phyloP scores from a whole-genome alignment of 306 rosid genomes.

The Crotalaria pallida region DNA sequence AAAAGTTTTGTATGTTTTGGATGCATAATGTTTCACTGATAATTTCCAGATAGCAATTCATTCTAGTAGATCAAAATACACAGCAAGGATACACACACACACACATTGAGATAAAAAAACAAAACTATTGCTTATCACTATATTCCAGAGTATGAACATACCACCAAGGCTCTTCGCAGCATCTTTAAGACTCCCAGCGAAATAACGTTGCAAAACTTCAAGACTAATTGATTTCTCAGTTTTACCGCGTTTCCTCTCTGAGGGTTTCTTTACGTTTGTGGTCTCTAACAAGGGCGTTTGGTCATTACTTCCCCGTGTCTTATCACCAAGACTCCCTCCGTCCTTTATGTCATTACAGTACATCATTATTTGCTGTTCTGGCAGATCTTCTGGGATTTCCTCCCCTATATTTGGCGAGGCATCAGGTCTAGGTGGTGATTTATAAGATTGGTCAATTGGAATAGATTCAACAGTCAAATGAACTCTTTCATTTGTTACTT shows the following conservation, averaged over 20 bases:
- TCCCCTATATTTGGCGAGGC: conserved; percentile 40
- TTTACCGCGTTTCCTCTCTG: conserved; percentile 83
- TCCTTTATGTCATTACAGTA: conserved; percentile 26
- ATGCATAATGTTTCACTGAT: neutral
- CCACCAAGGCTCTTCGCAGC: conserved; percentile 99
- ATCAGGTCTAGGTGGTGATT: conserved; percentile 35
- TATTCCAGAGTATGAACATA: conserved; percentile 27
- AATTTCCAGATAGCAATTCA: neutral
- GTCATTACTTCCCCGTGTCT: conserved; percentile 31
- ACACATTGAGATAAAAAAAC: neutral
- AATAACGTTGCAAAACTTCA: conserved; percentile 81
- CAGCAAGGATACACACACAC: neutral
- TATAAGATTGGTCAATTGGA: conserved; percentile 27
- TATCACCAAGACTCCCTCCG: conserved; percentile 27
- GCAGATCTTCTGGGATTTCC: conserved; percentile 30
- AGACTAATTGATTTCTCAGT: conserved; percentile 92
- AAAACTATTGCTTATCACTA: neutral
- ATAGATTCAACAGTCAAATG: conserved; percentile 51
- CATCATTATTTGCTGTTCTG: conserved; percentile 31
- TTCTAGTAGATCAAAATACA: neutral
- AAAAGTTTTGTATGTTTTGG: neutral
- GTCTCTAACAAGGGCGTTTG: conserved; percentile 32
- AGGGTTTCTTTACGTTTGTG: conserved; percentile 51
- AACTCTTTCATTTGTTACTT: conserved; percentile 43
- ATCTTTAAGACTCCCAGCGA: conserved; percentile 96